Base-by-base conservation (phyloP, 2,329 filamentous ascomycete species). In the Botrytis cinerea region DNA sequence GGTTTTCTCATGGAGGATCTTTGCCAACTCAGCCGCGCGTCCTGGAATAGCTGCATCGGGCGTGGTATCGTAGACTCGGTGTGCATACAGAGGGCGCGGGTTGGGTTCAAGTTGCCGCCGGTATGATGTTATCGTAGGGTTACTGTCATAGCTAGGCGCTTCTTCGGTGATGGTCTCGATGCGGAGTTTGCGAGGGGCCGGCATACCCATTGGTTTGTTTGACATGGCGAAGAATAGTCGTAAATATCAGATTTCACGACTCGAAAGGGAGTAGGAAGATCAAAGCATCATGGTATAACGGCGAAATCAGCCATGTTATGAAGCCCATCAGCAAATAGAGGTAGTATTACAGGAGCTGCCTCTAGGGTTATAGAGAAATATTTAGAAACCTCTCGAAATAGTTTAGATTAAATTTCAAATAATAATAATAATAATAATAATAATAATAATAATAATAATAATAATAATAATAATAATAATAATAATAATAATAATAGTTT, bases 51-150 rank as follows among this genome's bases (percentile, higher is more conserved):
- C 14, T 45, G 45, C 63, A 66, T 66, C n/a, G 45, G 63, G 40
- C 25, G 63, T 66, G 9, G 45, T 51, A 66, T 66, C 28, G 18
- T 66, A 66, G 22, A 66, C 10, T n/a, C n/a, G 63, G 18, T 66
- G 63, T 6, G 45, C 63, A 9, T 51, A 66, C n/a, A 66, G 43
- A 66, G 28, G 28, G 43, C 45, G 61, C 25, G 16, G 6, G n/a
- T 16, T 10, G 43, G 38, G 25, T 18, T 51, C 25, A 3, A 4
- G 40, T 32, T 3, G 25, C 38, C 8, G n/a, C 14, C 43, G 22
- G 16, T 66, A 51, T 46, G 63, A 43, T 46, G 63, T 12, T 51
- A 48, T 35, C 43, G 28, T 66, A 48, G 43, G 16, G 63, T n/a
- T 51, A 20, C 43, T 40, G 43, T 51, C 43, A 38, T 66, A 10